Evolutionary conservation across 495 filamentous ascomycete genomes (phyloP), one percentile per base, ranked within the genome.

Genomic region (Penicillium ucsense): DNA sequence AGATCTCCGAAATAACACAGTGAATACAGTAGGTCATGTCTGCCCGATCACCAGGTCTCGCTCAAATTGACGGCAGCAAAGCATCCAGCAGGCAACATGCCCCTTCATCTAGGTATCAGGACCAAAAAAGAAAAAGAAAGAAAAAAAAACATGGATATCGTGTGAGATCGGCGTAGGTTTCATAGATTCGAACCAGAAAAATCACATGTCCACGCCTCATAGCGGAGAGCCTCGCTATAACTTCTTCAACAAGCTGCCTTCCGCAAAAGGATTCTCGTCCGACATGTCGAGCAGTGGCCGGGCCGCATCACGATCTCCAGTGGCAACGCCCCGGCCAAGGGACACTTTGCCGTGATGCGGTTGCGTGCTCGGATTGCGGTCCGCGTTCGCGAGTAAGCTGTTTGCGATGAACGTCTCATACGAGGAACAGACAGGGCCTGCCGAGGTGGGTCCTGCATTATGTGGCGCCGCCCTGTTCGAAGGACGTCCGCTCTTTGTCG

Each of bases 221-320:
- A 8, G 31, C 10, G 12, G 8, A 27, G 34, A 34, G 8, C 31
- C 9, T 10, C 27, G 50, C 71, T 79, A 70, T 10, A 67, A 48
- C 10, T 64, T 56, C 9, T 58, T 56, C 4, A 82, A 65, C 43
- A 83, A 47, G 60, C 79, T 83, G 4, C 79, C 79, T 44, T 71
- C 67, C 6, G 64, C 73, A 54, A 82, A 83, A 12, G 67, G 65
- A 31, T 68, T 75, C 12, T 65, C 56, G 10, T 71, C 70, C 8
- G 64, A 64, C 53, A 82, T 49, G 54, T 82, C 77, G 27, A 83
- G 55, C 73, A 84, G 68, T 30, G 79, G 78, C 36, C 68, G 73
- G 6, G 67, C 65, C 5, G 74, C 75, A 31, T 70, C 60, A 6
- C 71, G 67, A 42, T 74, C 66, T 6, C 77, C 76, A 4, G 72